Percentiles rank a stretch among this genome's conserved stretches.
These are phyloP conservation scores for Lentinus brumalis DNA, from an alignment of 768 basidiomycete genomes.

Conservation along the genomic window DNA sequence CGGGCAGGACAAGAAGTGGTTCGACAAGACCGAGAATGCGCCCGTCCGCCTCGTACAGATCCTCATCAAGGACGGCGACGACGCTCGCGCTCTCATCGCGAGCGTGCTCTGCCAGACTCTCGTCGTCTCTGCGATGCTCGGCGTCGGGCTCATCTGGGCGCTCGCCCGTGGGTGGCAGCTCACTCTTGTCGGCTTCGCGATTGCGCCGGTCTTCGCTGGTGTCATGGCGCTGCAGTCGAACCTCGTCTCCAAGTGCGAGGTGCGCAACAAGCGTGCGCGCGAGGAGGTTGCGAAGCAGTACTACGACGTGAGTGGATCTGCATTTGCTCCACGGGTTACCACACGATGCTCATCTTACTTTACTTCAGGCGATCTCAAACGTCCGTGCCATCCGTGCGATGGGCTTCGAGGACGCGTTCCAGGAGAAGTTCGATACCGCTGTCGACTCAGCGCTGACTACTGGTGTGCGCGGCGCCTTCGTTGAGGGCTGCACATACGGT, in stretches of 20 bases:
- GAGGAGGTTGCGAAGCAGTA: constrained; percentile 85
- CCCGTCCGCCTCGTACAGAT: constrained; percentile 67
- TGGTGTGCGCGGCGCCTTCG: constrained; percentile 82
- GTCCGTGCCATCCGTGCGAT: constrained; percentile 87
- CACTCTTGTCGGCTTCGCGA: constrained; percentile 85
- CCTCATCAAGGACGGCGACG: constrained; percentile 88
- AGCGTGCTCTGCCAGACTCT: constrained; percentile 69
- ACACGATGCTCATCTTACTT: neutral
- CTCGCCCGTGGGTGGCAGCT: constrained; percentile 88
- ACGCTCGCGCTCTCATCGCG: constrained; percentile 76
- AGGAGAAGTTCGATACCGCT: constrained; percentile 65
- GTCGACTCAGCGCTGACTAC: constrained; percentile 59
- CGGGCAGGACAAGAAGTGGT: constrained; percentile 84
- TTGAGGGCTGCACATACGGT: constrained; percentile 83
- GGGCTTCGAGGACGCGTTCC: constrained; percentile 77
- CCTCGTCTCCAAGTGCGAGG: constrained; percentile 72
- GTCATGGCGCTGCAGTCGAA: constrained; percentile 75
- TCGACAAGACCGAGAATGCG: constrained; percentile 67
- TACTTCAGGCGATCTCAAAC: constrained; percentile 67
- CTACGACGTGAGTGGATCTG: constrained; percentile 64
- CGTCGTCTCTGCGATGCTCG: constrained; percentile 80
- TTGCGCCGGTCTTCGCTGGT: constrained; percentile 81
- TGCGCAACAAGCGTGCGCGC: constrained; percentile 80
- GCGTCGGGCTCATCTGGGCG: constrained; percentile 87
- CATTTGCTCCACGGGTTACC: constrained; percentile 2